A percentile compares a stretch with the other conserved stretches of the same genome.
Evolutionary conservation across 2,329 filamentous ascomycete species (phyloP).

Genomic region (Clonostachys solani): DNA sequence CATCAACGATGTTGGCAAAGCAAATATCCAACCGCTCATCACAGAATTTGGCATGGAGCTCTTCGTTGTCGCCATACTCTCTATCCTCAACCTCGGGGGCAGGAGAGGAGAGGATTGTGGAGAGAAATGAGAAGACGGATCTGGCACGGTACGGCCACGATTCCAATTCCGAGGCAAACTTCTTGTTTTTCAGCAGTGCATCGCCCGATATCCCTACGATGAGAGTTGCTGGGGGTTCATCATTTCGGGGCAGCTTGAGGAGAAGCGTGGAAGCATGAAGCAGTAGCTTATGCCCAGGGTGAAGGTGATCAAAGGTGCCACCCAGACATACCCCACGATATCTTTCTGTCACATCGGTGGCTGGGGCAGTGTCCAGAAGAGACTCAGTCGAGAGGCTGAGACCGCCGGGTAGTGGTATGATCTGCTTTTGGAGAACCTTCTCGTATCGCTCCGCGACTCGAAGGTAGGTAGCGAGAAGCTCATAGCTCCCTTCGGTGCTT

Average conservation of each 20-base stretch:
- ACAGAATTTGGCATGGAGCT: slow-evolving; percentile 47
- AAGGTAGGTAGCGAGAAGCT: slow-evolving; percentile 46
- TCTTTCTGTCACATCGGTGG: not conserved
- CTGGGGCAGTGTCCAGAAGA: not conserved
- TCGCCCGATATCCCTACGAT: slow-evolving; percentile 88
- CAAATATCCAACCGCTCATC: slow-evolving; percentile 61
- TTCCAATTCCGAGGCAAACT: slow-evolving; percentile 76
- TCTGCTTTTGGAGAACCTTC: slow-evolving; percentile 41
- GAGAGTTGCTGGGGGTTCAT: slow-evolving; percentile 36
- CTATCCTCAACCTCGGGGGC: not conserved
- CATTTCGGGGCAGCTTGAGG: slow-evolving; percentile 41
- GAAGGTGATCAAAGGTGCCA: slow-evolving; percentile 94
- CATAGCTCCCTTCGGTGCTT: slow-evolving; percentile 59
- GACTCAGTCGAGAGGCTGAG: slow-evolving; percentile 28
- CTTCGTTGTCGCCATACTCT: slow-evolving; percentile 9
- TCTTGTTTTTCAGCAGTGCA: slow-evolving; percentile 82
- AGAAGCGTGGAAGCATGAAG: slow-evolving; percentile 81
- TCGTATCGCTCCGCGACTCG: slow-evolving; percentile 40
- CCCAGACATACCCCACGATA: slow-evolving; percentile 65
- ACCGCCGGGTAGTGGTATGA: slow-evolving; percentile 48
- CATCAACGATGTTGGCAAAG: slow-evolving; percentile 81
- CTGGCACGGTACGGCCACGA: slow-evolving; percentile 72
- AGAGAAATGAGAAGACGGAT: slow-evolving; percentile 69
- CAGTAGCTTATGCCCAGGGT: slow-evolving; percentile 93
- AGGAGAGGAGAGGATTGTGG: slow-evolving; percentile 26